These are phyloP conservation scores for Artemisia annua DNA, from an alignment of 129 eudicot species.

Conservation along the genomic window DNA sequence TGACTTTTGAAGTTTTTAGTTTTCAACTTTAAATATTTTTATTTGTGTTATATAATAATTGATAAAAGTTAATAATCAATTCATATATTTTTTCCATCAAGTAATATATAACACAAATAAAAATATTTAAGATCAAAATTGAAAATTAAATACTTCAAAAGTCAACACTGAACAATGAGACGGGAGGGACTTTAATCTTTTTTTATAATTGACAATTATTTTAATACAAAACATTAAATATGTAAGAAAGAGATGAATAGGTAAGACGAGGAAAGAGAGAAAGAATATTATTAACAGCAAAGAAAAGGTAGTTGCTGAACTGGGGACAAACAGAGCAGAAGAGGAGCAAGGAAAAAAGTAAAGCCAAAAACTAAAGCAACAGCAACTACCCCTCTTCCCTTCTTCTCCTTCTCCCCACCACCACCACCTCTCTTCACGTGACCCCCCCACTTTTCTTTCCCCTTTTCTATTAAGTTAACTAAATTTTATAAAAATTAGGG, in stretches of 20 bases:
- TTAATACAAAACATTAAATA: too few relatives aligned
- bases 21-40: too few relatives aligned
- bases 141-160: too few relatives aligned
- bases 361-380: slow-evolving; percentile 33
- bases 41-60: too few relatives aligned
- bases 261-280: not conserved
- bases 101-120: too few relatives aligned
- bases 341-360: slow-evolving; percentile 18
- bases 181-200: too few relatives aligned
- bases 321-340: not conserved
- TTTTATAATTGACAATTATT: too few relatives aligned
- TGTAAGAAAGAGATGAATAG: not conserved
- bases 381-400: slow-evolving; percentile 28
- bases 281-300: slow-evolving; percentile 8
- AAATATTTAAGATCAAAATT: too few relatives aligned
- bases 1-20: too few relatives aligned
- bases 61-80: too few relatives aligned
- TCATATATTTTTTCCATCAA: too few relatives aligned
- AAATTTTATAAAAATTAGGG: slow-evolving; percentile 6
- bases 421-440: slow-evolving; percentile 37
- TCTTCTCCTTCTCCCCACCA: slow-evolving; percentile 21
- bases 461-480: not conserved
- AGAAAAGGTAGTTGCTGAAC: not conserved
- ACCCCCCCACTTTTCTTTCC: not conserved
- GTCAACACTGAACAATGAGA: too few relatives aligned